Percentiles rank a stretch among this genome's conserved stretches.
These are phyloP conservation scores for Fraxinus quadrangulata DNA, from an alignment of 257 asterid genomes.

Conservation along the genomic window DNA sequence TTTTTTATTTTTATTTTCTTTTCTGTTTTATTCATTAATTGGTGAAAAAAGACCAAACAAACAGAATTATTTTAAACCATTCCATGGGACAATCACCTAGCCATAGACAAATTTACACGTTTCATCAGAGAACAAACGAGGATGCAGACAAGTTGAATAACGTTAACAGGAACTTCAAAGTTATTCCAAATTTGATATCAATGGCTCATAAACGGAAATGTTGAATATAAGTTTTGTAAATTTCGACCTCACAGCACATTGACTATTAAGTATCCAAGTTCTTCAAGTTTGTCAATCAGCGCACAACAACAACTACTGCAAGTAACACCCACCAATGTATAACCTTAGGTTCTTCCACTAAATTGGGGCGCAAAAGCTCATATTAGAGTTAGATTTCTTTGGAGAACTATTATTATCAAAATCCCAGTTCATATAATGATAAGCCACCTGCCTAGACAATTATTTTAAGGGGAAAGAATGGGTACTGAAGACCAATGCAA, in stretches of 20 bases:
- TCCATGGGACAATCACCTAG: background rate
- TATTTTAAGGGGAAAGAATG: background rate
- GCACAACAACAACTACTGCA: background rate
- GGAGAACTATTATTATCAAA: background rate
- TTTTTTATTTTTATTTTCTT: background rate
- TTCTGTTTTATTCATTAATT: background rate
- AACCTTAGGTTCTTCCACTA: background rate
- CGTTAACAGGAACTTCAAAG: background rate
- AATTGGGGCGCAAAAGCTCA: background rate
- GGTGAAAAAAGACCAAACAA: background rate
- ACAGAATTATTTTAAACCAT: background rate
- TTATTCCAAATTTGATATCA: background rate
- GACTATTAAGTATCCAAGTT: background rate
- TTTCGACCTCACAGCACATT: background rate
- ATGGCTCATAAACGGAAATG: background rate
- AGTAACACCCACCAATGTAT: background rate
- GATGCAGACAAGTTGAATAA: background rate
- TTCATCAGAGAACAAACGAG: constrained; percentile 1
- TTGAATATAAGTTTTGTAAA: background rate
- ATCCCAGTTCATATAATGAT: background rate
- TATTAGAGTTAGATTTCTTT: background rate
- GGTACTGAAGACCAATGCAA: background rate
- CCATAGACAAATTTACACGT: constrained; percentile 1
- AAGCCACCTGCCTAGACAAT: background rate
- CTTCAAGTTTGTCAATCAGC: background rate